A percentile compares a stretch with the other conserved stretches of the same genome.
phyloP scores from a whole-genome alignment of 2,329 filamentous ascomycete genomes.

The Hymenoscyphus fraxineus region DNA sequence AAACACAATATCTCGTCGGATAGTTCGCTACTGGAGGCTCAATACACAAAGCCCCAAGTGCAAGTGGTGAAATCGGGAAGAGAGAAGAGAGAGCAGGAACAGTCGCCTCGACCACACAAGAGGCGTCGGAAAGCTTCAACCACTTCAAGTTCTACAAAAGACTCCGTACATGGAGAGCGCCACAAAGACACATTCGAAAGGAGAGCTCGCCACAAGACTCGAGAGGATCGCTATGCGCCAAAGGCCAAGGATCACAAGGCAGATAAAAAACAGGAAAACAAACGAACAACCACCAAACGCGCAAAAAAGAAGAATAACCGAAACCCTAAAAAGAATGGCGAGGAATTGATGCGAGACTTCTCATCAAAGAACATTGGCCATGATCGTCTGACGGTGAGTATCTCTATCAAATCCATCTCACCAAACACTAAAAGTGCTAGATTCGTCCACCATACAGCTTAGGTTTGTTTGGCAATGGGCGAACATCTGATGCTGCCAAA shows the following conservation, averaged over 20 bases:
- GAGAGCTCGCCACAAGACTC: constrained; percentile 52
- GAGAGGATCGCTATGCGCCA: constrained; percentile 51
- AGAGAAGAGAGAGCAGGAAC: not conserved
- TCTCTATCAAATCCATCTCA: not conserved
- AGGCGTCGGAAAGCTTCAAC: constrained; percentile 13
- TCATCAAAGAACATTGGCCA: constrained; percentile 50
- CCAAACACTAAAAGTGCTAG: constrained; percentile 30
- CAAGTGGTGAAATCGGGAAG: not conserved
- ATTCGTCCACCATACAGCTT: constrained; percentile 38
- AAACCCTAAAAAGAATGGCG: constrained; percentile 30
- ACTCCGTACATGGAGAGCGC: not conserved
- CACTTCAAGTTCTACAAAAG: not conserved
- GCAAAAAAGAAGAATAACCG: constrained; percentile 30
- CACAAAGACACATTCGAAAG: constrained; percentile 39
- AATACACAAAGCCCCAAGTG: constrained; percentile 3
- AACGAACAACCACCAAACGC: constrained; percentile 14
- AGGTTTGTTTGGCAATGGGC: constrained; percentile 45
- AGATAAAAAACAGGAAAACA: constrained; percentile 19
- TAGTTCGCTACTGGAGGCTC: constrained; percentile 26
- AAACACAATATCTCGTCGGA: constrained; percentile 21
- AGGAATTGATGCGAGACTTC: constrained; percentile 54
- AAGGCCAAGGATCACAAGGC: constrained; percentile 33
- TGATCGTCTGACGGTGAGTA: constrained; percentile 49
- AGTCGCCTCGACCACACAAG: constrained; percentile 8
- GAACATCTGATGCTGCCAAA: constrained; percentile 35